Evolutionary conservation across 2,329 filamentous ascomycete species (phyloP).

Genomic region (Beauveria brongniartii): DNA sequence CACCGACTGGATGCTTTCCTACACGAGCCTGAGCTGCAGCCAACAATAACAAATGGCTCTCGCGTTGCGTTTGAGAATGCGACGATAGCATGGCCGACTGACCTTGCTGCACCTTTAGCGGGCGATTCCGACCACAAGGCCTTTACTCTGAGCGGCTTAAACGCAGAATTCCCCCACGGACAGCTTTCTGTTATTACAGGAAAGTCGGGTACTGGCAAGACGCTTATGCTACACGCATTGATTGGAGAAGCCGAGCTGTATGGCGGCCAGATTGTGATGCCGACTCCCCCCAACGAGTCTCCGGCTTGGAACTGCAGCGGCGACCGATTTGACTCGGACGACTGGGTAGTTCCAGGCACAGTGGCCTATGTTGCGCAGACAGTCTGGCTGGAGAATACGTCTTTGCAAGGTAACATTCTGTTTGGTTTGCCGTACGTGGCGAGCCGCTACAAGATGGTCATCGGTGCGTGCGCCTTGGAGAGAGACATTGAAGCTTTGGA

Average conservation of each 20-base stretch:
- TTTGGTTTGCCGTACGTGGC: slow-evolving; percentile 65
- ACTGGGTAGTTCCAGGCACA: slow-evolving; percentile 60
- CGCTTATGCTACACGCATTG: slow-evolving; percentile 62
- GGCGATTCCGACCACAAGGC: slow-evolving; percentile 39
- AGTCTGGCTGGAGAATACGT: slow-evolving; percentile 79
- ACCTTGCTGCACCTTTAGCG: slow-evolving; percentile 33
- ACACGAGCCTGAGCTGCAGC: slow-evolving; percentile 53
- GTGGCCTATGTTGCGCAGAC: slow-evolving; percentile 73
- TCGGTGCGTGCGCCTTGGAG: slow-evolving; percentile 63
- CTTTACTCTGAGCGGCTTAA: slow-evolving; percentile 58
- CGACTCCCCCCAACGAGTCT: slow-evolving; percentile 41
- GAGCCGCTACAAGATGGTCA: slow-evolving; percentile 60
- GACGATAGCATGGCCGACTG: slow-evolving; percentile 65
- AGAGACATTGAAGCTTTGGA: slow-evolving; percentile 70
- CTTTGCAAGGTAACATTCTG: slow-evolving; percentile 67
- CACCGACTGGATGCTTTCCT: slow-evolving; percentile 66
- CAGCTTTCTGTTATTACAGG: slow-evolving; percentile 69
- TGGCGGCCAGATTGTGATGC: slow-evolving; percentile 50
- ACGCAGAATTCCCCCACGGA: slow-evolving; percentile 57
- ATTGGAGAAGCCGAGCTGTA: slow-evolving; percentile 68
- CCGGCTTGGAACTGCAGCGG: slow-evolving; percentile 29
- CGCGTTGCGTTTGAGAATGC: slow-evolving; percentile 60
- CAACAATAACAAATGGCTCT: slow-evolving; percentile 45
- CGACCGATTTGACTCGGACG: slow-evolving; percentile 51
- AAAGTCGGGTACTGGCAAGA: slow-evolving; percentile 72